Conservation (phyloP, 2,329 filamentous ascomycete genomes). For the Diaporthe aspalathi region DNA sequence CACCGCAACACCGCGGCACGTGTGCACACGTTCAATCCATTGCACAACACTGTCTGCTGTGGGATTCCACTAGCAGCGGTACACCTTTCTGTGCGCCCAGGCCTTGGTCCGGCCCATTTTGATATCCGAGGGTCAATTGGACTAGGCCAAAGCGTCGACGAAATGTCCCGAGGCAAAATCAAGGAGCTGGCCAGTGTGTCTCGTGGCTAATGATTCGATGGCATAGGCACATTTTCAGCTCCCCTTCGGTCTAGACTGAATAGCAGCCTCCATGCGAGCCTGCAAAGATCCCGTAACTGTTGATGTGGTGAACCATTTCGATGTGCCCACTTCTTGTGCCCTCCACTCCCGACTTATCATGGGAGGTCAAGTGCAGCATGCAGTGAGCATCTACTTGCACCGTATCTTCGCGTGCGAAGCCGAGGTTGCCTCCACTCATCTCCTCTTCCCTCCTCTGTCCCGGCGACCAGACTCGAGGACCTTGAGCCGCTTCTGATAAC, state of each 20-base stretch:
- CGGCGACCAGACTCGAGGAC: slow-evolving; percentile 57
- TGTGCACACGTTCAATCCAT: neutral
- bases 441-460: slow-evolving; percentile 42
- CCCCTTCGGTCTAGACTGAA: neutral
- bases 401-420: neutral
- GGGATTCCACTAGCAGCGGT: neutral
- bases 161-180: neutral
- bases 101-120: neutral
- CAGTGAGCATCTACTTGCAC: slow-evolving; percentile 5
- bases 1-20: too few relatives aligned
- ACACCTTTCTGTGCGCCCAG: neutral
- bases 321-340: neutral
- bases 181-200: neutral
- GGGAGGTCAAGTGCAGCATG: neutral
- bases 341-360: neutral
- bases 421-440: neutral
- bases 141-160: neutral
- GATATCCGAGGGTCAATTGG: neutral
- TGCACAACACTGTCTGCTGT: neutral
- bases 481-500: slow-evolving; percentile 78
- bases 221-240: neutral
- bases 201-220: neutral
- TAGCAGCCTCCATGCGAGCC: neutral
- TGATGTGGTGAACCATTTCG: neutral
- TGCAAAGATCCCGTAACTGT: neutral